phyloP scores from a whole-genome alignment of 2,329 filamentous ascomycete genomes.

The Aspergillus latus region DNA sequence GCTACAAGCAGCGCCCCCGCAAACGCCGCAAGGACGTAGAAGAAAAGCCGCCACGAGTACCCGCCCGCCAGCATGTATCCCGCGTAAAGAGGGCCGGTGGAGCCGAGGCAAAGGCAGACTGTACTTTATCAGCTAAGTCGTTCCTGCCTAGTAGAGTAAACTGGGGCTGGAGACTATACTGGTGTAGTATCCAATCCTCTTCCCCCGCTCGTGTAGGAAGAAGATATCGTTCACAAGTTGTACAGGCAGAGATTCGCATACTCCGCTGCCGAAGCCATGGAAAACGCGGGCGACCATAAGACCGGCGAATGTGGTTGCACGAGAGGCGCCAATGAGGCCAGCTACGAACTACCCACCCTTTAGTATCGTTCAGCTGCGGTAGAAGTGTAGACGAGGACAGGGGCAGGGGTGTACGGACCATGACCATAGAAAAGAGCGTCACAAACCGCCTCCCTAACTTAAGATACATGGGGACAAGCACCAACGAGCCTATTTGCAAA shows the following conservation, averaged over 20 bases:
- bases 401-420: conserved; percentile 21
- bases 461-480: conserved; percentile 60
- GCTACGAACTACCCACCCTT: conserved; percentile 34
- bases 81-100: conserved; percentile 58
- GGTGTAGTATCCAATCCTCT: conserved; percentile 60
- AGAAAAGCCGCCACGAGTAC: conserved; percentile 61
- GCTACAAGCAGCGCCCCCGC: conserved; percentile 45
- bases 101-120: conserved; percentile 57
- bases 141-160: neutral
- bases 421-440: conserved; percentile 43
- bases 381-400: no score
- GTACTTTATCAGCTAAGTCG: neutral
- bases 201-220: conserved; percentile 49
- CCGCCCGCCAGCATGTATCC: conserved; percentile 62
- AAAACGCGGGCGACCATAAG: conserved; percentile 47
- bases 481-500: conserved; percentile 43
- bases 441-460: conserved; percentile 50
- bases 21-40: conserved; percentile 61
- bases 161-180: conserved; percentile 27
- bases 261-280: conserved; percentile 45
- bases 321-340: conserved; percentile 46
- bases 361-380: no score
- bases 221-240: conserved; percentile 52
- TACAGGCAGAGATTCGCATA: conserved; percentile 49
- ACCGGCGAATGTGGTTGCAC: conserved; percentile 40